Evolutionary conservation across 129 eudicot genomes (phyloP), one percentile per base, ranked within the genome.

Genomic region (Helianthus annuus): DNA sequence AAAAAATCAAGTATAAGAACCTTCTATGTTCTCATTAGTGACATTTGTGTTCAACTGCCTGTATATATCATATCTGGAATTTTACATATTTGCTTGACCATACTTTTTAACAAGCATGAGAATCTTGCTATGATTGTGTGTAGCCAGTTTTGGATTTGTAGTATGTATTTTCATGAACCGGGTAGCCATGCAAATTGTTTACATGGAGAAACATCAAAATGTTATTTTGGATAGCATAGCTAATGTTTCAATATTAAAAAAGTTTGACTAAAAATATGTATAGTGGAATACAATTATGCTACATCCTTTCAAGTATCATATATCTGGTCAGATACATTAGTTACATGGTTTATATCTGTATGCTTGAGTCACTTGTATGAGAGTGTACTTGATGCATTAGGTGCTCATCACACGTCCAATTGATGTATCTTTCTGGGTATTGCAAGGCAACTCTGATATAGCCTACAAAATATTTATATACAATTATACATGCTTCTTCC

Each of bases 31-130:
- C 19, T 44, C 11, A 6, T 74, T 49, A 19, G n/a, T 72, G 51
- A 72, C 69, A 59, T 72, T 62, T 27, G 12, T 60, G 77, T 72
- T 36, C 68, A 58, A 59, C 68, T 72, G 34, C 36, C 13, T 22
- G 64, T 24, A 57, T 24, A 22, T 29, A 61, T 48, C 8, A 22
- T 29, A 61, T 48, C 8, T 10, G 5, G 42, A 48, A 73, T 15
- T 48, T 48, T 70, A 70, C 6, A 22, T 13, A 71, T 71, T 56
- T 17, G 9, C 52, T 58, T 56, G 17, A 2, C n/a, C 16, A 32
- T 48, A 36, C 52, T n/a, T 3, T n/a, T 6, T 60, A 12, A 9
- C 12, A 64, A 51, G 64, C 61, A 73, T 13, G 62, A 48, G 22
- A 62, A 48, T 15, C 13, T 42, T 49, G 46, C n/a, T 71, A 16